Percentiles rank a stretch among this genome's conserved stretches.
These are phyloP conservation scores for Paraconiothyrium brasiliense DNA, from an alignment of 2,329 filamentous ascomycete species.

Conservation along the genomic window DNA sequence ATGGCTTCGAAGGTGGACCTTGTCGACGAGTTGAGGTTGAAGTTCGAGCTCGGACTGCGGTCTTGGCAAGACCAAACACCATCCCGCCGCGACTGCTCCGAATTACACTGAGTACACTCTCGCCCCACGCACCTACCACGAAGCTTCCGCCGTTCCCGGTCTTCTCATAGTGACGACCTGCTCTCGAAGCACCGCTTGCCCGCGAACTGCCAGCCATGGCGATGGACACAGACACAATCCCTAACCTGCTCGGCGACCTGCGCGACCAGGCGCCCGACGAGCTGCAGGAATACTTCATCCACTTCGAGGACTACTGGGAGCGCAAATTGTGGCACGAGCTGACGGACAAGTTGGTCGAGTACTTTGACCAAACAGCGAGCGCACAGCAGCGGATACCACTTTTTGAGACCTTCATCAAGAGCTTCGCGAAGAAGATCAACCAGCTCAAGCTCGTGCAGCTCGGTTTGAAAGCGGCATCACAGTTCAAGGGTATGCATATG, in stretches of 20 bases:
- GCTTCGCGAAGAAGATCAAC: conserved; percentile 98
- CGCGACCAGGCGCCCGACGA: conserved; percentile 87
- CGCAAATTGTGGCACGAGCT: conserved; percentile 99
- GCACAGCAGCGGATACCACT: conserved; percentile 84
- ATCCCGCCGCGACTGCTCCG: conserved; percentile 18
- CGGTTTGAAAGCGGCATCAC: conserved; percentile 84
- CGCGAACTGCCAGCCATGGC: conserved; percentile 38
- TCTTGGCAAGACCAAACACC: conserved; percentile 24
- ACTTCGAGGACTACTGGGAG: conserved; percentile 97
- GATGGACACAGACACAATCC: conserved; percentile 89
- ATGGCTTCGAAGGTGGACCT: conserved; percentile 44
- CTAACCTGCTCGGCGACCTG: conserved; percentile 91
- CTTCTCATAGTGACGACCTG: not conserved
- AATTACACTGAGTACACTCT: not conserved
- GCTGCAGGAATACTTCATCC: conserved; percentile 85
- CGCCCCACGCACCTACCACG: conserved; percentile 19
- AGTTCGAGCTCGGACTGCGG: conserved; percentile 19
- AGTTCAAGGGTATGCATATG: conserved; percentile 74
- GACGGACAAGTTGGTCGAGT: conserved; percentile 85
- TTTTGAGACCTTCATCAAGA: conserved; percentile 94
- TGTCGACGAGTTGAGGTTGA: conserved; percentile 22
- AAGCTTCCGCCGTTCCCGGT: conserved; percentile 1
- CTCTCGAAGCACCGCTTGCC: not conserved
- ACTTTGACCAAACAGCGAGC: conserved; percentile 85
- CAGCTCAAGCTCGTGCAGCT: conserved; percentile 95